Percentiles rank a stretch among this genome's conserved stretches.
These are phyloP conservation scores for Rubia tinctorum DNA, from an alignment of 305 asterid genomes.

Conservation along the genomic window DNA sequence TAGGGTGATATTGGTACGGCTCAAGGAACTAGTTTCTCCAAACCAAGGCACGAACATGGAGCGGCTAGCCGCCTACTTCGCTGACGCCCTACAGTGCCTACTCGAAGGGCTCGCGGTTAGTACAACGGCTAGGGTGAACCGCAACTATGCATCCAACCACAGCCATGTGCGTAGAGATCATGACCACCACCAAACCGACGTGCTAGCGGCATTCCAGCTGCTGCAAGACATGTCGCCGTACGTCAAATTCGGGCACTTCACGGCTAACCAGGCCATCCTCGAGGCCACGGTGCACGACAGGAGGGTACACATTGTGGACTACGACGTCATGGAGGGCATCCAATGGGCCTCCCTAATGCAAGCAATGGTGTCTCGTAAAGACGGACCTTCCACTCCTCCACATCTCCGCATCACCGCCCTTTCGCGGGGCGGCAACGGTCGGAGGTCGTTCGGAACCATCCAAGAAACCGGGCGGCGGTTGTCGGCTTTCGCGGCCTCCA, in stretches of 20 bases:
- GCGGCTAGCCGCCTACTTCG: conserved; percentile 61
- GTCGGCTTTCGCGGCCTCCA: conserved; percentile 64
- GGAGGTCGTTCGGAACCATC: conserved; percentile 53
- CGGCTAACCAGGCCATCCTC: conserved; percentile 73
- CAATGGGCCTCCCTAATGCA: conserved; percentile 89
- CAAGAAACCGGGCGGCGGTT: conserved; percentile 74
- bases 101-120: conserved; percentile 36
- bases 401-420: conserved; percentile 75
- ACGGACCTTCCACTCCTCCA: conserved; percentile 52
- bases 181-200: conserved; percentile 45
- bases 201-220: conserved; percentile 67
- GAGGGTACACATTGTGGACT: conserved; percentile 75
- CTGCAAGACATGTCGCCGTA: conserved; percentile 81
- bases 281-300: conserved; percentile 59
- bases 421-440: conserved; percentile 47
- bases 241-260: conserved; percentile 76
- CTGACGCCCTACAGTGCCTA: conserved; percentile 62
- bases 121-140: conserved; percentile 17
- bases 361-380: conserved; percentile 59
- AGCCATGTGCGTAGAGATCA: conserved; percentile 19
- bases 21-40: conserved; percentile 82
- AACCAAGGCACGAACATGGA: conserved; percentile 70
- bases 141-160: not conserved
- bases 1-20: conserved; percentile 97
- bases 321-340: conserved; percentile 79